Percentiles rank a stretch among this genome's conserved stretches.
phyloP scores from a whole-genome alignment of 2,329 filamentous ascomycete species.

The Clonostachys solani region DNA sequence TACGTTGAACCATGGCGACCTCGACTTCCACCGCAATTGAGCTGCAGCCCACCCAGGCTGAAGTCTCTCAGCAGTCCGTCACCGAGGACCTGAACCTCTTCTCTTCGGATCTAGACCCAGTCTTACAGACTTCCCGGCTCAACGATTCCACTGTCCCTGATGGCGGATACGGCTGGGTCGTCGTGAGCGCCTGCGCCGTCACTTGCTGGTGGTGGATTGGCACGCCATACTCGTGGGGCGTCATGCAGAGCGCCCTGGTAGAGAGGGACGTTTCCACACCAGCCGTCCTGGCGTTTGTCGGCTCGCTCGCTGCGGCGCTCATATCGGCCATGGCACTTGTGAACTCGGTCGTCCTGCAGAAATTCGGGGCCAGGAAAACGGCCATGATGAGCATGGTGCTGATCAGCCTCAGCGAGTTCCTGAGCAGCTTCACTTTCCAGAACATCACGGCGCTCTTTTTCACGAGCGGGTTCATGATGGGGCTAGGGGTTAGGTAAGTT shows the following conservation, averaged over 20 bases:
- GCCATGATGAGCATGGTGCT: conserved; percentile 43
- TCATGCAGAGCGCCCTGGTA: conserved; percentile 54
- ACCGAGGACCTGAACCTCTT: no score
- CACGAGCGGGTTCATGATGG: conserved; percentile 23
- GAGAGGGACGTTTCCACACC: conserved; percentile 39
- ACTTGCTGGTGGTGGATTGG: conserved; percentile 54
- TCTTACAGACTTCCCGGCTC: conserved; percentile 34
- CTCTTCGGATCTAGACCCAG: conserved; percentile 5
- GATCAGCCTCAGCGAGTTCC: conserved; percentile 44
- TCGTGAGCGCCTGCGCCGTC: conserved; percentile 44
- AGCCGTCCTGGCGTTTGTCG: conserved; percentile 54
- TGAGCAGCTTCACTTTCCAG: conserved; percentile 28
- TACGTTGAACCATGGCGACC: no score
- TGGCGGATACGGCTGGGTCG: conserved; percentile 52
- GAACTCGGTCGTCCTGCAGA: conserved; percentile 44
- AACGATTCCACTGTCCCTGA: conserved; percentile 44
- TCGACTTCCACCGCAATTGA: no score
- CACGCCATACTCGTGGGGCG: conserved; percentile 54
- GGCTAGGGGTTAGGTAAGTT: conserved; percentile 20
- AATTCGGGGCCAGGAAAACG: conserved; percentile 40
- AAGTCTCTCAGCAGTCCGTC: no score
- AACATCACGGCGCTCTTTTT: conserved; percentile 27
- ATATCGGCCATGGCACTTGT: conserved; percentile 47
- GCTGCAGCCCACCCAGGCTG: no score
- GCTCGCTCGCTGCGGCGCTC: conserved; percentile 43